Percentiles rank a stretch among this genome's conserved stretches.
Evolutionary conservation across 768 basidiomycete species (phyloP).

Genomic region (Asterophora parasitica): DNA sequence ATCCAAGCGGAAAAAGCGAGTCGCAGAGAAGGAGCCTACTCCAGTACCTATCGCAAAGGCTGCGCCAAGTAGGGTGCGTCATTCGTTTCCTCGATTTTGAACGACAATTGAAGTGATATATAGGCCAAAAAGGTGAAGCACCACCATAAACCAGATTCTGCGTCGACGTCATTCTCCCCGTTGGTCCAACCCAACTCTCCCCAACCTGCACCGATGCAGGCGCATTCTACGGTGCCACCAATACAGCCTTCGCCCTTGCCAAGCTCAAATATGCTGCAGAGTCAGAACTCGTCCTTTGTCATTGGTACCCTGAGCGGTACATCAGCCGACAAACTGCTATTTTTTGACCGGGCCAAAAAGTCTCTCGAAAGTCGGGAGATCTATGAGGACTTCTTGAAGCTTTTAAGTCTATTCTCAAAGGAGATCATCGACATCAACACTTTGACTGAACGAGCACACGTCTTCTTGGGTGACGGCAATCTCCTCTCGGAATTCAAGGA

Average conservation of each 20-base stretch:
- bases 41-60: slow-evolving; percentile 52
- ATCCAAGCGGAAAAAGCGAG: slow-evolving; percentile 57
- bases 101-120: slow-evolving; percentile 9
- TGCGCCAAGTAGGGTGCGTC: slow-evolving; percentile 42
- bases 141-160: slow-evolving; percentile 53
- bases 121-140: slow-evolving; percentile 64
- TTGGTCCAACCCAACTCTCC: slow-evolving; percentile 42
- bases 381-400: slow-evolving; percentile 93
- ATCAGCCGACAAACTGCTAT: slow-evolving; percentile 74
- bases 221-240: slow-evolving; percentile 19
- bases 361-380: slow-evolving; percentile 68
- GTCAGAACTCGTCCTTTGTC: slow-evolving; percentile 22
- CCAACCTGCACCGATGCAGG: slow-evolving; percentile 28
- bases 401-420: slow-evolving; percentile 84
- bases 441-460: slow-evolving; percentile 74
- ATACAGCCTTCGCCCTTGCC: slow-evolving; percentile 17
- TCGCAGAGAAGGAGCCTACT: slow-evolving; percentile 62
- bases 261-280: slow-evolving; percentile 19
- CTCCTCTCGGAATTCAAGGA: slow-evolving; percentile 82
- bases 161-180: slow-evolving; percentile 50
- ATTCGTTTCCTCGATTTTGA: neutral
- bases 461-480: slow-evolving; percentile 79
- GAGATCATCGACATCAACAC: slow-evolving; percentile 86
- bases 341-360: slow-evolving; percentile 92
- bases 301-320: slow-evolving; percentile 29